A percentile compares a stretch with the other conserved stretches of the same genome.
These are phyloP conservation scores for Penicillium occitanis DNA, from an alignment of 2,329 filamentous ascomycete species.

Conservation along the genomic window DNA sequence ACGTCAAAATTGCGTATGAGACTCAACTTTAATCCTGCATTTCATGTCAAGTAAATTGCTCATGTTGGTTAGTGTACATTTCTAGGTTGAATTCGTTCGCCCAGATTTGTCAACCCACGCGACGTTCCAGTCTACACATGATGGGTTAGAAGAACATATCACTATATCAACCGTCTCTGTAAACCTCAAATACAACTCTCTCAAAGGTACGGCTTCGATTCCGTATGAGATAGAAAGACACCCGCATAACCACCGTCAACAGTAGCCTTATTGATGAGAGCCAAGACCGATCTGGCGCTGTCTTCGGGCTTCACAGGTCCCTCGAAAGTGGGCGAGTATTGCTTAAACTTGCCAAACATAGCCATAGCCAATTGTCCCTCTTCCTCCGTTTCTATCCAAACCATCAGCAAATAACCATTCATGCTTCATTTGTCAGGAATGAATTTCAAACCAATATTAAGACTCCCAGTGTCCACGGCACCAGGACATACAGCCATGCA, in stretches of 20 bases:
- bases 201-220: conserved; percentile 50
- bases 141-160: no score
- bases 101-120: no score
- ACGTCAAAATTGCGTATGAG: no score
- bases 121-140: no score
- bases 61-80: no score
- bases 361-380: conserved; percentile 13
- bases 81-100: no score
- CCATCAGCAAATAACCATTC: not conserved
- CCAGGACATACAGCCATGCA: conserved; percentile 57
- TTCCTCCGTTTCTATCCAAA: conserved; percentile 12
- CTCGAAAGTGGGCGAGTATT: conserved; percentile 42
- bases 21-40: no score
- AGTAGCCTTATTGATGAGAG: conserved; percentile 39
- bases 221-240: conserved; percentile 53
- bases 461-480: conserved; percentile 49
- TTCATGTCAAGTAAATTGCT: no score
- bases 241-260: conserved; percentile 51
- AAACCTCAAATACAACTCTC: not conserved
- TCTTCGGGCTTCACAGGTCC: conserved; percentile 37
- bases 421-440: conserved; percentile 20
- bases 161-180: not conserved
- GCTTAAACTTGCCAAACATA: conserved; percentile 29
- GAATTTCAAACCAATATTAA: conserved; percentile 24
- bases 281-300: conserved; percentile 34